Evolutionary conservation across 2,329 filamentous ascomycete species (phyloP), one percentile per base, ranked within the genome.

Genomic region (Aspergillus spinulosporus): DNA sequence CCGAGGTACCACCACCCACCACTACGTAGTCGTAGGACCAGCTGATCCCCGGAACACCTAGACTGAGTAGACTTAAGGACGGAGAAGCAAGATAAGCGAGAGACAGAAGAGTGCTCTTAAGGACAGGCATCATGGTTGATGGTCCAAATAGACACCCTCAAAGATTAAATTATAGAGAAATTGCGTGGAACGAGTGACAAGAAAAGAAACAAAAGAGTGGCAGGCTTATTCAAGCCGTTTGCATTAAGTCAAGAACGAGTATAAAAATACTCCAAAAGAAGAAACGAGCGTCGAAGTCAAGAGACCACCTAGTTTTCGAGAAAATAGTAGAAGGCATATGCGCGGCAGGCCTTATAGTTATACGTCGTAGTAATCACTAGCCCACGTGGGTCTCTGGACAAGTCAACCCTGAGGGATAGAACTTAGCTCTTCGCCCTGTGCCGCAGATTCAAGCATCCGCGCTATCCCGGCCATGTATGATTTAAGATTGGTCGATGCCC

Each of bases 11-110:
- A 7, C 43, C 50, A 40, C 50, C 50, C 6, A 53, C 50, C n/a
- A 53, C n/a, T 6, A 53, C 50, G 31, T 53, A 53, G 21, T 53
- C 50, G n/a, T 53, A 53, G 26, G 14, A 37, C 34, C 42, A 45
- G 12, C 21, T 39, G n/a, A 52, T 46, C 11, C 50, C 50, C 1
- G 50, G 50, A 14, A 46, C 42, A 37, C 42, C 42, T 21, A 40
- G 43, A 31, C 47, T 47, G 12, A 40, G 32, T 7, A 53, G 43
- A 15, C 29, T 43, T n/a, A 53, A 32, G 5, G 42, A 46, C 3
- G 50, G 50, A 6, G 28, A 11, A 29, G 32, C 26, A 40, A 53
- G 34, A 46, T 26, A 53, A 46, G 6, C 32, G 32, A 53, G 12
- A 14, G 43, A 53, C n/a, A 47, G 36, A 39, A 53, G 8, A 31